phyloP scores from a whole-genome alignment of 129 eudicot species.

The Tagetes erecta region DNA sequence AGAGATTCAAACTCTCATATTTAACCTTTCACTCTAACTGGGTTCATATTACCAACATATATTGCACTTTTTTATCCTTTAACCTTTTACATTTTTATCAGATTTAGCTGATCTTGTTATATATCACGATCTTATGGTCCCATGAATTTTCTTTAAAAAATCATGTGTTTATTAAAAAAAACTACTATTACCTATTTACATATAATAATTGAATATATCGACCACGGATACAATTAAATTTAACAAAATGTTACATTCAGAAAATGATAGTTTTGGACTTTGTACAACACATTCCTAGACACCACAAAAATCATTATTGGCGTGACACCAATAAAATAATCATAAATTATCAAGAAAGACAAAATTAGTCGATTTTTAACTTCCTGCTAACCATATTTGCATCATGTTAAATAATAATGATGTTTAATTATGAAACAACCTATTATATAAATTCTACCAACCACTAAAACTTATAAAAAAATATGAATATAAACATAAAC shows the following conservation, averaged over 20 bases:
- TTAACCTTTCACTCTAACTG: too few relatives aligned
- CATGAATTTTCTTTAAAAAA: too few relatives aligned
- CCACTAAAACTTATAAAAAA: background rate
- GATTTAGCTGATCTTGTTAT: too few relatives aligned
- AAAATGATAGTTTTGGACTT: background rate
- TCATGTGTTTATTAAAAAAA: too few relatives aligned
- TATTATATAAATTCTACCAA: background rate
- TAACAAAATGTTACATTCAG: background rate
- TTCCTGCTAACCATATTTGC: background rate
- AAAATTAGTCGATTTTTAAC: background rate
- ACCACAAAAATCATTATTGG: background rate
- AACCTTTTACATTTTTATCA: too few relatives aligned
- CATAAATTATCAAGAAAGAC: background rate
- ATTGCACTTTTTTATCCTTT: too few relatives aligned
- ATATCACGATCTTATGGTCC: too few relatives aligned
- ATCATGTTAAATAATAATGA: background rate
- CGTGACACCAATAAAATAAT: background rate
- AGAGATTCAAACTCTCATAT: too few relatives aligned
- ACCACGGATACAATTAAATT: background rate
- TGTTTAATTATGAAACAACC: background rate
- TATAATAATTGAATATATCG: background rate
- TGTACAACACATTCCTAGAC: background rate
- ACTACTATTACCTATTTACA: too few relatives aligned
- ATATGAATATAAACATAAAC: background rate
- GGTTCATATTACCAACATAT: too few relatives aligned